These are phyloP conservation scores for Ogataea salicorniae DNA, from an alignment of 805 yeast species.

Conservation along the genomic window DNA sequence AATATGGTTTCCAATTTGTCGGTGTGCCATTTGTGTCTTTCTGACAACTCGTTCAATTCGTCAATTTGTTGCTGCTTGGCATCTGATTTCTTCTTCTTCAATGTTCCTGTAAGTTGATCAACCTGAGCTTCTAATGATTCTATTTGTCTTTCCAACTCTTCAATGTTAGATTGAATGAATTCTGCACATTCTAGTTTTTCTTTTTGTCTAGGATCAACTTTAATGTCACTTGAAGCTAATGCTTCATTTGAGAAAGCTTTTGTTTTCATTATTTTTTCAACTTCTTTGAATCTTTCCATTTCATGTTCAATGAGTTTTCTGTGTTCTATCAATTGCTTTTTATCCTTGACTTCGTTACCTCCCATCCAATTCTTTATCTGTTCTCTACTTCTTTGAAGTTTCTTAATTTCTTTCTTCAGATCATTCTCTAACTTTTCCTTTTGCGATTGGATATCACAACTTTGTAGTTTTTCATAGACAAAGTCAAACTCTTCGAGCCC, in stretches of 20 bases:
- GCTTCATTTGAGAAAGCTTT: conserved; percentile 95
- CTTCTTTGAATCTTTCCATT: conserved; percentile 94
- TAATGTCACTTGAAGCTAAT: conserved; percentile 50
- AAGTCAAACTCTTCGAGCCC: conserved; percentile 84
- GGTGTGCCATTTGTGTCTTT: conserved; percentile 75
- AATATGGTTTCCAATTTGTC: conserved; percentile 72
- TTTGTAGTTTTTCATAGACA: conserved; percentile 78
- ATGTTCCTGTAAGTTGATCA: conserved; percentile 45
- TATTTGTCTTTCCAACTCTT: conserved; percentile 74
- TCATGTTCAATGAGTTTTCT: conserved; percentile 64
- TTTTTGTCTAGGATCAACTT: conserved; percentile 73
- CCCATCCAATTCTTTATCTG: conserved; percentile 94
- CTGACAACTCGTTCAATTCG: conserved; percentile 57
- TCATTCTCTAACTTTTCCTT: conserved; percentile 92
- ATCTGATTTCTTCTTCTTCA: conserved; percentile 55
- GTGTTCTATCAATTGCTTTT: conserved; percentile 73
- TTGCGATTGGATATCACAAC: conserved; percentile 78
- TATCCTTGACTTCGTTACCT: conserved; percentile 87
- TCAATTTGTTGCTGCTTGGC: conserved; percentile 53
- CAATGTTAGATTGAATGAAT: conserved; percentile 67
- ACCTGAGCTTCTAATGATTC: conserved; percentile 74
- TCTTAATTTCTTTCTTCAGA: conserved; percentile 90
- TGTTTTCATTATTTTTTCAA: conserved; percentile 88
- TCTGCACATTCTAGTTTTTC: conserved; percentile 69
- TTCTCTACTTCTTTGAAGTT: conserved; percentile 87